Evolutionary conservation across 495 filamentous ascomycete species (phyloP), one percentile per base, ranked within the genome.

Genomic region (Oidiodendron maius): DNA sequence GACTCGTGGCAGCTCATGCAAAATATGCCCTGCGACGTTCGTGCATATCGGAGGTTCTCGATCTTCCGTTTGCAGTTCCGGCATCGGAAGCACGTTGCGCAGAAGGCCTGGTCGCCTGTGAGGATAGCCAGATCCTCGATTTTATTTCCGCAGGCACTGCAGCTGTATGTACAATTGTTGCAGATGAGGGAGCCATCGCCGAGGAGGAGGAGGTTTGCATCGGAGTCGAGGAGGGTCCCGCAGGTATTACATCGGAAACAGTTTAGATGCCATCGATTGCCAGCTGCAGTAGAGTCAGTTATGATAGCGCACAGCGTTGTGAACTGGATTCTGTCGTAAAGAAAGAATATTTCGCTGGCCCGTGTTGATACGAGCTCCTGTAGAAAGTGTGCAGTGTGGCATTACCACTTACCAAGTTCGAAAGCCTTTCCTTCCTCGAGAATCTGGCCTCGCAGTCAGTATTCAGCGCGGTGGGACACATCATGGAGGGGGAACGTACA

Each of bases 1-100:
- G 88, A 90, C 61, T 99, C 94, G 62, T 99, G 94, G 62, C 94
- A 99, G 61, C 84, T 90, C 94, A 99, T 99, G 73, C 94, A 99
- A 64, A 99, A 97, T 43, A 97, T 99, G 30, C 94, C 94, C 64
- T 96, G 93, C 10, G 94, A 96, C 0, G 94, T 99, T 49, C 93
- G 78, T 16, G 94, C 94, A 76, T 99, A 99, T 59, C 94, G 86
- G 44, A 99, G 72, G 62, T 99, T 99, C 64, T 99, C 94, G 38
- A 99, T 99, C 70, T 96, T 94, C 61, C 83, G 77, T 68, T 97
- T 99, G 76, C 94, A 99, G 64, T 97, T 99, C 53, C 94, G 77
- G 65, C 94, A 99, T 59, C 89, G 80, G 68, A 99, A 99, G 69
- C 94, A 99, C 25, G 84, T 90, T 18, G 91, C 89, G 66, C 94